Evolutionary conservation across 192 early-diverging fungal species (phyloP), one percentile per base, ranked within the genome.

Genomic region (Allomyces macrogynus): DNA sequence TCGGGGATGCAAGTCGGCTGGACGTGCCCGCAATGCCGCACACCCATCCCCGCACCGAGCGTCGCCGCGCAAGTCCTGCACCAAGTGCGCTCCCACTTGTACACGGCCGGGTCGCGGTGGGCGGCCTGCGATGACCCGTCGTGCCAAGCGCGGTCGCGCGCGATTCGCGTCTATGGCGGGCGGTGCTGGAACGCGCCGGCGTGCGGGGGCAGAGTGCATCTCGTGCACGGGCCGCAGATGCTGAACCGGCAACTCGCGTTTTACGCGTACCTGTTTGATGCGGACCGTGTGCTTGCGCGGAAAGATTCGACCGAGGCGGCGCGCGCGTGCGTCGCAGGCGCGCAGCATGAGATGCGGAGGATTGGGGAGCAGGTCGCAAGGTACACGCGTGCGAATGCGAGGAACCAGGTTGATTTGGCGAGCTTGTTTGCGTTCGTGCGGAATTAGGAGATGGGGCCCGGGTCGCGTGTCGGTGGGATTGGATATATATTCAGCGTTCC

Each of bases 121-220:
- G 68, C 85, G 43, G 65, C 82, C 26, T 99, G 95, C 75, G 89
- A 93, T 65, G 89, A 94, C 62, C 71, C 80, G 7, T 72, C 76
- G 5, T 95, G 93, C 68, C 68, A 64, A 4, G 78, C 82, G 27
- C 64, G 72, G 9, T 88, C 92, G 5, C 80, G 86, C 24, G 70
- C 78, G 62, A 70, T 89, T 54, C 77, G 81, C 16, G 89, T 93
- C 4, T 75, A 81, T 24, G 90, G 85, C 0, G 70, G 79, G 3
- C 74, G 82, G 40, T 96, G 92, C 69, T 67, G 86, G 8, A 67
- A 75, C 49, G 49, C 49, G 11, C 71, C 77, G 0, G 77, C 79
- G 22, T 97, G 92, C 72, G 66, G 70, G 3, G 92, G 92, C 4
- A 75, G 61, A 1, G 77, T 92, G 76, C 11, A 14, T 16, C 32